These are phyloP conservation scores for Favolaschia claudopus DNA, from an alignment of 768 basidiomycete species.

Conservation along the genomic window DNA sequence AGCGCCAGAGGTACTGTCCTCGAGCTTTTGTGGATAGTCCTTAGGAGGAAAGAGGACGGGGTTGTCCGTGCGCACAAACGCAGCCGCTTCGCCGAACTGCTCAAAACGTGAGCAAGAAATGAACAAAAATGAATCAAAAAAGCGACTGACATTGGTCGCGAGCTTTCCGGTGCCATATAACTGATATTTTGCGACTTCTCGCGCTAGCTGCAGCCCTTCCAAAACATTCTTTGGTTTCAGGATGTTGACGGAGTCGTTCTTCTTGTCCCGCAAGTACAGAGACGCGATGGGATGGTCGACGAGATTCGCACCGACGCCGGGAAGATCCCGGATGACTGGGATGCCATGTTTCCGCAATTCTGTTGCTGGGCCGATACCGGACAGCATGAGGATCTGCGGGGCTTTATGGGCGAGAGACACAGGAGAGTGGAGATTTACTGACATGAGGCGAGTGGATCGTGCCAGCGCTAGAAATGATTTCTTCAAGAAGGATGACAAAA, in stretches of 20 bases:
- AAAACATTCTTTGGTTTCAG: constrained; percentile 41
- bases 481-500: not conserved
- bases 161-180: constrained; percentile 57
- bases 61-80: constrained; percentile 66
- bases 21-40: constrained; percentile 44
- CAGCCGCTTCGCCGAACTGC: constrained; percentile 62
- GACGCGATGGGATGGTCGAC: constrained; percentile 74
- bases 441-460: constrained; percentile 67
- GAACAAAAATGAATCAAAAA: not conserved
- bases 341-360: constrained; percentile 65
- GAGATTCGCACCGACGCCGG: constrained; percentile 79
- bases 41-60: constrained; percentile 51
- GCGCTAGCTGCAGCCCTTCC: constrained; percentile 37
- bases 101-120: not conserved
- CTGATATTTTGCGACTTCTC: constrained; percentile 49
- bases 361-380: constrained; percentile 76
- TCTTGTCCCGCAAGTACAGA: constrained; percentile 61
- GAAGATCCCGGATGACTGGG: constrained; percentile 65
- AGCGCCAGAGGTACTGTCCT: constrained; percentile 53
- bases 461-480: constrained; percentile 40
- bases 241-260: constrained; percentile 49
- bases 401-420: not conserved
- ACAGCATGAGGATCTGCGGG: constrained; percentile 69
- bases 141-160: constrained; percentile 56
- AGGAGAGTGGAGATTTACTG: constrained; percentile 17